These are phyloP conservation scores for Zasmidium cellare DNA, from an alignment of 2,329 filamentous ascomycete species.

Conservation along the genomic window DNA sequence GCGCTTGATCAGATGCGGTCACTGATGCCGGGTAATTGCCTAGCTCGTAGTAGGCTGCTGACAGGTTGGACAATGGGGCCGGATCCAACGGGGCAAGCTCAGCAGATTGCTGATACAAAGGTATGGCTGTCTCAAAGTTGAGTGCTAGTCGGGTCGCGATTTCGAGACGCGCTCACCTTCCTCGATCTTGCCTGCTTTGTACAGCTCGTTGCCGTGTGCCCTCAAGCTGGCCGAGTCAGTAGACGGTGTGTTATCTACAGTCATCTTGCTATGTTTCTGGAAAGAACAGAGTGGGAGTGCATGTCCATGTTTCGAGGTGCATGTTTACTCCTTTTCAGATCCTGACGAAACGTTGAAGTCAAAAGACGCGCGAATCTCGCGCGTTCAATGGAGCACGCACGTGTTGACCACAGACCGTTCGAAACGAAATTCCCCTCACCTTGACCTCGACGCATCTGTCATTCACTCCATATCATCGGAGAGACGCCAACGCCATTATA, in stretches of 20 bases:
- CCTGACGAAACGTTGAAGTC: no score
- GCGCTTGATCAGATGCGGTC: conserved; percentile 7
- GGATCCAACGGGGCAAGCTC: conserved; percentile 13
- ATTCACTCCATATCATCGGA: no score
- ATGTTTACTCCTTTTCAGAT: no score
- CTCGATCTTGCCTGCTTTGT: conserved; percentile 17
- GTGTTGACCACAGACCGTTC: no score
- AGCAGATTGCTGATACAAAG: conserved; percentile 14
- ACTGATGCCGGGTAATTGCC: conserved; percentile 14
- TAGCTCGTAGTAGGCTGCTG: conserved; percentile 18
- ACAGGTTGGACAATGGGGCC: conserved; percentile 20
- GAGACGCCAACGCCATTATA: no score
- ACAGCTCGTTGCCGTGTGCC: conserved; percentile 18
- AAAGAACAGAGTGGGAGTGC: no score
- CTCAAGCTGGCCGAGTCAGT: background rate
- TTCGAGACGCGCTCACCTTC: conserved; percentile 6
- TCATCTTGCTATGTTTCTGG: background rate
- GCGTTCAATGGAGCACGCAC: no score
- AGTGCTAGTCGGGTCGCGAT: background rate
- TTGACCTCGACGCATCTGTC: no score
- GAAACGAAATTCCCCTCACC: no score
- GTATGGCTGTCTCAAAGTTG: conserved; percentile 10
- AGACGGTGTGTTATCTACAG: background rate
- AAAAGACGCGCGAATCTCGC: no score
- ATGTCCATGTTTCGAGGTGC: no score